Conservation (phyloP, 345 rosid genomes). For the Populus deltoides region DNA sequence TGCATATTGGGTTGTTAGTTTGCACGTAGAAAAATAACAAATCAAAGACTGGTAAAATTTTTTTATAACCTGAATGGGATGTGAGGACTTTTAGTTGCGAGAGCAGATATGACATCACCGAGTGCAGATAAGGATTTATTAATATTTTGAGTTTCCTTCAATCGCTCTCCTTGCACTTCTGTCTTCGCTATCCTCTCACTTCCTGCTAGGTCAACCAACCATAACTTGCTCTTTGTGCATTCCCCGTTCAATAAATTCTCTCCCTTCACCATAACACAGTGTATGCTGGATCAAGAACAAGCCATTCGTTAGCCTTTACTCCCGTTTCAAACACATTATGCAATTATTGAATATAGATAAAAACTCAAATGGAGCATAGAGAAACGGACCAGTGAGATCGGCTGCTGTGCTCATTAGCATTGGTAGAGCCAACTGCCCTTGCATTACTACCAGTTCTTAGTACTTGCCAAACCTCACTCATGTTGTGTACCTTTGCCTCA, state of each 20-base stretch:
- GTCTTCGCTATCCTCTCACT: conserved; percentile 94
- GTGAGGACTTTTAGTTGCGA: conserved; percentile 86
- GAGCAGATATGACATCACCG: conserved; percentile 96
- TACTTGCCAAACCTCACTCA: conserved; percentile 92
- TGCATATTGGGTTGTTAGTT: background rate
- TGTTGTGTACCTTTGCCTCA: conserved; percentile 74
- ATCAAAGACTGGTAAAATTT: background rate
- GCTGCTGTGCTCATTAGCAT: conserved; percentile 93
- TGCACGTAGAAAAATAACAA: background rate
- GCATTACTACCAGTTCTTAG: conserved; percentile 81
- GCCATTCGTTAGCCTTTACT: conserved; percentile 9
- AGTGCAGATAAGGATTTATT: conserved; percentile 95
- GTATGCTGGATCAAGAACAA: conserved; percentile 50
- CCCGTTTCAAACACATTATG: background rate
- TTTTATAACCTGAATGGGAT: conserved; percentile 74
- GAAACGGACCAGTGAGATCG: conserved; percentile 84
- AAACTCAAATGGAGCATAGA: background rate
- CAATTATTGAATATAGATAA: background rate
- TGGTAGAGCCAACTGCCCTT: conserved; percentile 86
- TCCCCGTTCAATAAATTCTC: conserved; percentile 84
- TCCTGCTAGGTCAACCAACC: conserved; percentile 99
- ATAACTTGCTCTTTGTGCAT: conserved; percentile 85
- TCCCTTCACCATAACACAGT: conserved; percentile 87
- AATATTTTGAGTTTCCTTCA: conserved; percentile 95
- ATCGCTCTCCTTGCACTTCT: conserved; percentile 89